Evolutionary conservation across 345 rosid genomes (phyloP).

Genomic region (Geranium brycei): DNA sequence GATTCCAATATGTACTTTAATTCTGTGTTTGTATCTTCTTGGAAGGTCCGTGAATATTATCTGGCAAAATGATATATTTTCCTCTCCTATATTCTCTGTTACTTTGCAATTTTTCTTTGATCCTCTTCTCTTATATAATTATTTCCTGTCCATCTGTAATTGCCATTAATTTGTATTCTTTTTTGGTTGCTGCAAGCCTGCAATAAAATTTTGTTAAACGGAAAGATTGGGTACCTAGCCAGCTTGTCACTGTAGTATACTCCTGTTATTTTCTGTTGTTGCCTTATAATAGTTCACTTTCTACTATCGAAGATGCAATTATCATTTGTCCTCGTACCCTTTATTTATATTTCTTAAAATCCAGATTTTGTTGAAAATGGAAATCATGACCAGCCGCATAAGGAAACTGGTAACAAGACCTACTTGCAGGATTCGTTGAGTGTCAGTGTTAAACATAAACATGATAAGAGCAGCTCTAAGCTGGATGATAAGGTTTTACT

Average conservation of each 20-base stretch:
- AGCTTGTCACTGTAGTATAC: neutral
- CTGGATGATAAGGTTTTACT: conserved; percentile 34
- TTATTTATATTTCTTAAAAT: conserved; percentile 6
- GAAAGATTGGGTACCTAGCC: neutral
- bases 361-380: conserved; percentile 23
- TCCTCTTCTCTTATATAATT: neutral
- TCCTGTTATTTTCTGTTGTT: neutral
- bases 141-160: neutral
- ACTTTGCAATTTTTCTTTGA: neutral
- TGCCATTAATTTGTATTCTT: neutral
- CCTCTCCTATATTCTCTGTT: neutral
- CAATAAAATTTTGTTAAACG: neutral
- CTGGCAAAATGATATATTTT: no score
- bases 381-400: conserved; percentile 21
- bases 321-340: neutral
- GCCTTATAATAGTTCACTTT: no score
- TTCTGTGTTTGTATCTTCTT: no score
- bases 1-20: no score
- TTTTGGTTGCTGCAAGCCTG: no score
- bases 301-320: neutral
- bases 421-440: conserved; percentile 19
- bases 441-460: conserved; percentile 18
- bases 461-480: conserved; percentile 20
- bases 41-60: no score
- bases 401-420: conserved; percentile 22